These are phyloP conservation scores for Brassica cretica DNA, from an alignment of 345 rosid genomes.

Conservation along the genomic window DNA sequence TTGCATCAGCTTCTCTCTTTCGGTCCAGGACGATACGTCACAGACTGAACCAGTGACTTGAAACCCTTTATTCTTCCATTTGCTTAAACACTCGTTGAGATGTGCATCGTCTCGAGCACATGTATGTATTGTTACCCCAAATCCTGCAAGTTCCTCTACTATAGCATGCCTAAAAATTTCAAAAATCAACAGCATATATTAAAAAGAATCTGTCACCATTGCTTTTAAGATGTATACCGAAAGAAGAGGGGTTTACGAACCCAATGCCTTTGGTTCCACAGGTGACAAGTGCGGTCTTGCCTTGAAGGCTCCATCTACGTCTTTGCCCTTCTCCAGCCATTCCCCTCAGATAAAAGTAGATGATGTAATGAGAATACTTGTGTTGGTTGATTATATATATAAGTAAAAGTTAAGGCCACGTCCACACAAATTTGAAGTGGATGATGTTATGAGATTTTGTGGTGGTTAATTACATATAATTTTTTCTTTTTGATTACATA, in stretches of 20 bases:
- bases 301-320: conserved; percentile 24
- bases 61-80: conserved; percentile 16
- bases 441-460: background rate
- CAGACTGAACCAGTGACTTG: conserved; percentile 22
- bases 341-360: background rate
- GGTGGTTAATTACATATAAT: background rate
- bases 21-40: conserved; percentile 2
- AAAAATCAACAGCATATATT: background rate
- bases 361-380: background rate
- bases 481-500: background rate
- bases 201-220: background rate
- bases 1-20: conserved; percentile 3
- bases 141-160: conserved; percentile 15
- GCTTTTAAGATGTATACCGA: background rate
- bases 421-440: background rate
- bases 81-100: conserved; percentile 10
- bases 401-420: background rate
- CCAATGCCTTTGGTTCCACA: conserved; percentile 19
- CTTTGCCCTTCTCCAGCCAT: conserved; percentile 6
- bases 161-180: conserved; percentile 16
- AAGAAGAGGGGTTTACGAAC: background rate
- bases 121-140: conserved; percentile 8
- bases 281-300: conserved; percentile 18
- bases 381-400: background rate
- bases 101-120: conserved; percentile 19